phyloP scores from a whole-genome alignment of 305 asterid species.

The Lippia alba region DNA sequence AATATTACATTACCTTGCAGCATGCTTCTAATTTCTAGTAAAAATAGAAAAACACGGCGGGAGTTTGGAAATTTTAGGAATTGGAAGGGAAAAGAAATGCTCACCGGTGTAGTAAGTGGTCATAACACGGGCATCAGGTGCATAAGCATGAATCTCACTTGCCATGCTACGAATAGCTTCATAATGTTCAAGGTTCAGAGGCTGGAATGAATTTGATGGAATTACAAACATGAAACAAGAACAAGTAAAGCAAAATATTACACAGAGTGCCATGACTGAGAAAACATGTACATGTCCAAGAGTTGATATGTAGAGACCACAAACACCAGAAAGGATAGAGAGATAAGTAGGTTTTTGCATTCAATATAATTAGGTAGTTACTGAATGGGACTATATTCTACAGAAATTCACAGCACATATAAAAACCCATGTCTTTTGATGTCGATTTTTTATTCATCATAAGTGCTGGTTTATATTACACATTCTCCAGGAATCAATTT shows the following conservation, averaged over 20 bases:
- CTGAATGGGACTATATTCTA: neutral
- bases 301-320: constrained; percentile 5
- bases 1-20: constrained; percentile 10
- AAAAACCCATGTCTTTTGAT: constrained; percentile 4
- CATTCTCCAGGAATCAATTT: neutral
- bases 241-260: constrained; percentile 3
- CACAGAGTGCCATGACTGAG: neutral
- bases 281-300: constrained; percentile 18
- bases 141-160: constrained; percentile 92
- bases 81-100: constrained; percentile 31
- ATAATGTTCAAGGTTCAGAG: constrained; percentile 82
- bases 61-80: constrained; percentile 25
- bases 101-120: constrained; percentile 94
- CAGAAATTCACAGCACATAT: neutral
- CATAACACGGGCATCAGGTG: constrained; percentile 98
- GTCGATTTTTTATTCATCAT: neutral
- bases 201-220: constrained; percentile 54
- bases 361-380: neutral
- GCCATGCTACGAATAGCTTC: constrained; percentile 87
- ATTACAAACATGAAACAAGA: constrained; percentile 30
- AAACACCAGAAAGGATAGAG: neutral
- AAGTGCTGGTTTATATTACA: neutral
- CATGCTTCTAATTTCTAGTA: constrained; percentile 20
- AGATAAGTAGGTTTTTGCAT: neutral
- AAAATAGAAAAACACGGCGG: constrained; percentile 19